Conservation (phyloP, 73 alveolate species). For the Tetrahymena thermophila region DNA sequence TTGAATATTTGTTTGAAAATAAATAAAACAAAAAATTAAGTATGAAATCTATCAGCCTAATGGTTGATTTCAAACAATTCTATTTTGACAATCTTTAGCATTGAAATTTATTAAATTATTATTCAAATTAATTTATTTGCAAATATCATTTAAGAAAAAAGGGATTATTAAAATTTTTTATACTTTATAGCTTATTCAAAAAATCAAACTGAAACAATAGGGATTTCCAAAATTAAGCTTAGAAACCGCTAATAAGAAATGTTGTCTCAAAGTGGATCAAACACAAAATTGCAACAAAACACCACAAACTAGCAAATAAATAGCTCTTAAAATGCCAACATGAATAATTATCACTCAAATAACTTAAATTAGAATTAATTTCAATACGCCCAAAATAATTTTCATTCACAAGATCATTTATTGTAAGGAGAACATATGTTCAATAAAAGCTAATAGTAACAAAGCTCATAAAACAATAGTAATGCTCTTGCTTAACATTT, state of each 20-base stretch:
- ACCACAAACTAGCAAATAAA: background rate
- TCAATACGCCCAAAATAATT: background rate
- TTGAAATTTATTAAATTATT: background rate
- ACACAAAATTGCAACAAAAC: background rate
- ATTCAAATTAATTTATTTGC: background rate
- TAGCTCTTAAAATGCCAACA: background rate
- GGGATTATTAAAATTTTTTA: background rate
- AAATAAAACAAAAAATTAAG: no score
- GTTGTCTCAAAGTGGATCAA: background rate
- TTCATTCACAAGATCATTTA: background rate
- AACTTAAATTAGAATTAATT: background rate
- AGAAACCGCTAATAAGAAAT: background rate
- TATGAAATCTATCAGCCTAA: background rate
- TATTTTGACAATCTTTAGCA: no score
- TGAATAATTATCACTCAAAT: background rate
- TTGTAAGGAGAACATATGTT: background rate
- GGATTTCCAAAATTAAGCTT: background rate
- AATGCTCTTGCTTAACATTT: background rate
- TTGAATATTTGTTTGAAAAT: no score
- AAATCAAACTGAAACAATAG: background rate
- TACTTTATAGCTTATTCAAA: background rate
- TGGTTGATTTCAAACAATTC: background rate
- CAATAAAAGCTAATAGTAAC: background rate
- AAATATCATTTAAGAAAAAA: background rate
- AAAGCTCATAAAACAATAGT: background rate